These are phyloP conservation scores for Penicillium silybi DNA, from an alignment of 495 filamentous ascomycete genomes.

Conservation along the genomic window DNA sequence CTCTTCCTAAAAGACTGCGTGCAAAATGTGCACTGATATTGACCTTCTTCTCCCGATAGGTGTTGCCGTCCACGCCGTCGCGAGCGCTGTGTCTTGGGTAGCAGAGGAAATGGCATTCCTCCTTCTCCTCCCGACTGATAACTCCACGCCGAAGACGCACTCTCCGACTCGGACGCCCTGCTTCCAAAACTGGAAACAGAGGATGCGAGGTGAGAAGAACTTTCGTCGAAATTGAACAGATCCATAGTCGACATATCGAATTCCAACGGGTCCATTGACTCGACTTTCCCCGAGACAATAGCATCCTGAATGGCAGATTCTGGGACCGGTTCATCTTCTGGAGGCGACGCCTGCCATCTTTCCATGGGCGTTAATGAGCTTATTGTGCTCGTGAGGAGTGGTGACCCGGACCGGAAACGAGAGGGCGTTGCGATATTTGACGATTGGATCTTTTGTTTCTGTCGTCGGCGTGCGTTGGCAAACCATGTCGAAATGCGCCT, in stretches of 20 bases:
- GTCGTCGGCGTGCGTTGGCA: slow-evolving; percentile 40
- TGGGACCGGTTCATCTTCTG: slow-evolving; percentile 57
- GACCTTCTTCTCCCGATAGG: slow-evolving; percentile 45
- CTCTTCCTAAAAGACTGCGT: slow-evolving; percentile 75
- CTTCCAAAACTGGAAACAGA: slow-evolving; percentile 31
- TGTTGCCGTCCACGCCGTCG: slow-evolving; percentile 44
- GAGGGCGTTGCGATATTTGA: slow-evolving; percentile 51
- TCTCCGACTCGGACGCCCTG: slow-evolving; percentile 30
- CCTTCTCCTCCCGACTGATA: slow-evolving; percentile 41
- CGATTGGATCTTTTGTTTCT: slow-evolving; percentile 47
- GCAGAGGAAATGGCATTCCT: slow-evolving; percentile 16
- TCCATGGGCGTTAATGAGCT: slow-evolving; percentile 66
- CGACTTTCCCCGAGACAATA: slow-evolving; percentile 55
- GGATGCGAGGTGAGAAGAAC: slow-evolving; percentile 25
- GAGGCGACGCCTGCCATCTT: slow-evolving; percentile 75
- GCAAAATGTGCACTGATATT: slow-evolving; percentile 82
- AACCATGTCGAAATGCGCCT: slow-evolving; percentile 41
- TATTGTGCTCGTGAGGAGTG: slow-evolving; percentile 38
- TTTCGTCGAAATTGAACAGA: slow-evolving; percentile 22
- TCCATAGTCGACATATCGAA: slow-evolving; percentile 23
- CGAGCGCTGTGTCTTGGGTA: slow-evolving; percentile 6
- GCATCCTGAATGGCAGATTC: slow-evolving; percentile 34
- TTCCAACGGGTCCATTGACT: slow-evolving; percentile 48
- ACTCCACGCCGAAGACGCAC: slow-evolving; percentile 40
- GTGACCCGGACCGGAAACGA: slow-evolving; percentile 30